Base-by-base conservation (phyloP, 345 rosid species). In the Hibiscus tridactylites region DNA sequence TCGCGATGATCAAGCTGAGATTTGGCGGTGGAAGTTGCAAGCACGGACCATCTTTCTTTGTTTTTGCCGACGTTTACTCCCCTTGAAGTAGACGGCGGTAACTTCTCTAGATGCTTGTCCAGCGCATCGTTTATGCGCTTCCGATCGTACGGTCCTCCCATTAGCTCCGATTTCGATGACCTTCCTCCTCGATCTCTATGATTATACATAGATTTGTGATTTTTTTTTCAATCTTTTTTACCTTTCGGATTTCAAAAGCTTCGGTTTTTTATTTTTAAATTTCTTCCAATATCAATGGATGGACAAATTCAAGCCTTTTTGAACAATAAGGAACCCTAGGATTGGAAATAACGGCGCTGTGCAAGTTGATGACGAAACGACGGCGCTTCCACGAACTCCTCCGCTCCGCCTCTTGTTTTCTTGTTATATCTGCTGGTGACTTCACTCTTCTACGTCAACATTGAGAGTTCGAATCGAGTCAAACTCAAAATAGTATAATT, bases 81-180 rank as follows among this genome's bases (percentile, higher is more conserved):
- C 76, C 91, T 84, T 35, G 98, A 90, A 72, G 97, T 88, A 24
- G 93, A 91, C 53, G 97, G 92, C 26, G 97, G 88, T 4, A 94
- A 83, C 86, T 91, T 93, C 85, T 88, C 93, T 0, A 93, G 84
- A 65, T 93, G 97, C 83, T 87, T 88, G 73, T 91, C 97, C 74
- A 93, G 84, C 56, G 92, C 94, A 76, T 90, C 95, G 46, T 86
- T 90, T 80, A 93, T 90, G 72, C 95, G 89, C 82, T 87, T 87
- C 33, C 96, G 94, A 85, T 93, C 98, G 57, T 81, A 72, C 64
- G 82, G 80, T 49, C 89, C 93, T 31, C 85, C 83, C n/a, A 87
- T 86, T 62, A 90, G 77, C 85, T 91, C 96, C 82, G 93, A 82
- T 83, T 85, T 87, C 83, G 92, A 93, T 0, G 90, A 80, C 35